phyloP scores from a whole-genome alignment of 2,329 filamentous ascomycete genomes.

The Paecilomyces formosus region DNA sequence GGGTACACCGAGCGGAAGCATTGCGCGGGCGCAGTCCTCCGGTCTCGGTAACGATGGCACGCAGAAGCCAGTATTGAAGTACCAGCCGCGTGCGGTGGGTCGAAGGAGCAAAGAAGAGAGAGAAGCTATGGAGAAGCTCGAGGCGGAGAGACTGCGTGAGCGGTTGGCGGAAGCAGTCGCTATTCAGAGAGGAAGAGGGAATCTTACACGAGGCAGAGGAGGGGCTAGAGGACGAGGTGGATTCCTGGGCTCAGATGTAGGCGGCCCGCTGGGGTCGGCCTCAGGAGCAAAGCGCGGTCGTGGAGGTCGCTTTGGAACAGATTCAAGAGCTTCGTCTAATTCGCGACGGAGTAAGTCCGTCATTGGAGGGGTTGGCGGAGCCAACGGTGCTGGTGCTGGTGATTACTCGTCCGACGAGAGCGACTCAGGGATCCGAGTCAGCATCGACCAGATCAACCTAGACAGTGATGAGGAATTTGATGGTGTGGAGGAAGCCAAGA shows the following conservation, averaged over 20 bases:
- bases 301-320: constrained; percentile 13
- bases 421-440: constrained; percentile 39
- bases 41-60: constrained; percentile 19
- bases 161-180: constrained; percentile 33
- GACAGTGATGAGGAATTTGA: constrained; percentile 47
- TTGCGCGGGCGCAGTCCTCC: constrained; percentile 18
- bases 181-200: constrained; percentile 27
- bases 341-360: constrained; percentile 20
- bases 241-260: constrained; percentile 15
- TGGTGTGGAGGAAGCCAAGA: constrained; percentile 11
- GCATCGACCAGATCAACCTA: constrained; percentile 52
- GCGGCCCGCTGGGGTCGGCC: constrained; percentile 20
- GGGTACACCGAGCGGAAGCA: constrained; percentile 28
- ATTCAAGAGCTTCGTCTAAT: constrained; percentile 20
- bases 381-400: constrained; percentile 1
- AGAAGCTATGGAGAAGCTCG: constrained; percentile 34
- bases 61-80: constrained; percentile 34
- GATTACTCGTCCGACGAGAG: constrained; percentile 39
- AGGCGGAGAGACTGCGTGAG: constrained; percentile 33
- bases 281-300: constrained; percentile 17
- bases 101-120: constrained; percentile 40
- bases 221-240: constrained; percentile 24
- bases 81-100: constrained; percentile 32
- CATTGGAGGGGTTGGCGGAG: constrained; percentile 14
- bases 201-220: constrained; percentile 20